Base-by-base conservation (phyloP, 2,329 filamentous ascomycete species). In the Fusarium ambrosium region DNA sequence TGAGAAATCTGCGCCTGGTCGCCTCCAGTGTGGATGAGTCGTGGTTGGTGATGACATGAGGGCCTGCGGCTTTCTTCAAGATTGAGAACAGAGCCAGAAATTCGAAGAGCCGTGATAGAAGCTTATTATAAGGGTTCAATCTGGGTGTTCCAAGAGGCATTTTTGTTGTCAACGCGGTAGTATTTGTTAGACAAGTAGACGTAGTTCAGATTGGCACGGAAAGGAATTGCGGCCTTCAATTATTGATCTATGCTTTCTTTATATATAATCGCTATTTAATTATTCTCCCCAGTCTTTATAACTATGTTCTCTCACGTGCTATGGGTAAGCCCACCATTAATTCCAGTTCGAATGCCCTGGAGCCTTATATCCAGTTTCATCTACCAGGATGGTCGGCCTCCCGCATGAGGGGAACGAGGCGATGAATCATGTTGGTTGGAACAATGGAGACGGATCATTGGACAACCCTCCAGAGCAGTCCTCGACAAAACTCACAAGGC, bases 1-100 rank as follows among this genome's bases (percentile, higher is more conserved):
- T 78, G 1, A 86, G 77, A 29, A 88, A 84, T 2, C 80, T 72
- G 5, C 73, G 75, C 8, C 74, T 48, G 7, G 51, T 59, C 16
- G 65, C 65, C 11, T 63, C 56, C n/a, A 68, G 8, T 20, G 41
- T 63, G 4, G 65, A 41, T 2, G 61, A 55, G 16, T 39, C 32
- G 45, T 68, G 27, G 10, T 27, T 22, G 6, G n/a, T 55, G 22
- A 66, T 36, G 6, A 20, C 20, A 13, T 70, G 77, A 16, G 77
- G 71, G 1, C 77, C 77, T 32, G 62, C 55, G 4, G 37, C 64
- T 45, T 39, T 65, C 18, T 65, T 68, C 14, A 77, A 63, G 8
- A 76, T 63, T 13, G 27, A 59, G 6, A 77, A 72, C 8, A 79
- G 60, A 3, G 75, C 69, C 2, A 77, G 39, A 7, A 74, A 66